These are phyloP conservation scores for Yamadazyma scolyti DNA, from an alignment of 805 yeast genomes.

Conservation along the genomic window DNA sequence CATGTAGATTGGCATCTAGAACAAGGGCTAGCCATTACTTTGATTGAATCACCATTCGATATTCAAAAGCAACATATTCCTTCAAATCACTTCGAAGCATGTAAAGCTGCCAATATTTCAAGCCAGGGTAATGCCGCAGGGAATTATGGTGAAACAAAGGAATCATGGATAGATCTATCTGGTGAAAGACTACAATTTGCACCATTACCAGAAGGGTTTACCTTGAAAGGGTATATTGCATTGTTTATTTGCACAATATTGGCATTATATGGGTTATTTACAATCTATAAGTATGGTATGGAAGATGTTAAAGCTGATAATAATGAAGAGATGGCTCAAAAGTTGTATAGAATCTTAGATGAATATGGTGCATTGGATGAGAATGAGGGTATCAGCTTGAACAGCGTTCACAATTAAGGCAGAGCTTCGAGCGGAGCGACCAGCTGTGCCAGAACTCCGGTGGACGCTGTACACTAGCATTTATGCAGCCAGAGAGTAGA, in stretches of 20 bases:
- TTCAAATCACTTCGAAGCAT: constrained; percentile 46
- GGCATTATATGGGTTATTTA: constrained; percentile 58
- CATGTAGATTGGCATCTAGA: constrained; percentile 98
- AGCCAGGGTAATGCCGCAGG: constrained; percentile 70
- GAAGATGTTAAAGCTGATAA: constrained; percentile 55
- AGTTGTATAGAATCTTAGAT: constrained; percentile 27
- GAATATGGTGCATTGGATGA: constrained; percentile 18
- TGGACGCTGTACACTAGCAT: too few relatives aligned
- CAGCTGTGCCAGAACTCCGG: too few relatives aligned
- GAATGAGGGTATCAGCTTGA: constrained; percentile 11
- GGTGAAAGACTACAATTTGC: constrained; percentile 60
- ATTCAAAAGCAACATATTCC: constrained; percentile 49
- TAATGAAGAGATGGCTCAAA: constrained; percentile 37
- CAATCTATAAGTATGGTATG: constrained; percentile 63
- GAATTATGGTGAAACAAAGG: constrained; percentile 31
- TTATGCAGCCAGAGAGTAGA: too few relatives aligned
- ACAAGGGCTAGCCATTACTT: constrained; percentile 82
- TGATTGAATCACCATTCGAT: constrained; percentile 79
- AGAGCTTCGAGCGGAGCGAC: too few relatives aligned
- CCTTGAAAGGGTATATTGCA: constrained; percentile 66
- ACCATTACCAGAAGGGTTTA: constrained; percentile 70
- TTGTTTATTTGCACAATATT: constrained; percentile 47
- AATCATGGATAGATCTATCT: constrained; percentile 50
- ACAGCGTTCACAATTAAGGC: too few relatives aligned
- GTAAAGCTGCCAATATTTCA: constrained; percentile 45